A percentile compares a stretch with the other conserved stretches of the same genome.
phyloP scores from a whole-genome alignment of 2,329 filamentous ascomycete species.

The Parastagonospora avenae region DNA sequence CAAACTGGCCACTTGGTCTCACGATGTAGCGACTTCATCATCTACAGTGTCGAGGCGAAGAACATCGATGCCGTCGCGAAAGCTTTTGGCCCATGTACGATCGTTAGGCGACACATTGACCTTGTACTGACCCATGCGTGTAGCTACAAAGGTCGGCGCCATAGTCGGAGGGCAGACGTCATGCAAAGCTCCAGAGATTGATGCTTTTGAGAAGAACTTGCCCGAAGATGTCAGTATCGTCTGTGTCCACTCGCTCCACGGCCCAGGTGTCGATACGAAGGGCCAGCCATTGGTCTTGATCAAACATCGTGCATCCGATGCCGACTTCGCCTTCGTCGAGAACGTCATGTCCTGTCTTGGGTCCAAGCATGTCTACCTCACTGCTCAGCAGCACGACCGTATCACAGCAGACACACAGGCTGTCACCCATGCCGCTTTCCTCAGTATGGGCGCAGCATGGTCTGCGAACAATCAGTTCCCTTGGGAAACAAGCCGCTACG shows the following conservation, averaged over 20 bases:
- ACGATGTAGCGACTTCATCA: conserved; percentile 95
- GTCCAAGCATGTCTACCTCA: conserved; percentile 86
- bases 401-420: conserved; percentile 99
- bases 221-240: conserved; percentile 90
- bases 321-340: conserved; percentile 78
- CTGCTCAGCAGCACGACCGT: conserved; percentile 86
- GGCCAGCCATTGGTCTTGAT: conserved; percentile 94
- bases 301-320: conserved; percentile 83
- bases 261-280: conserved; percentile 83
- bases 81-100: conserved; percentile 88
- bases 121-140: conserved; percentile 11
- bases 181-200: conserved; percentile 96
- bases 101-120: conserved; percentile 7
- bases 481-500: conserved; percentile 94
- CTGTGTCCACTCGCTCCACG: conserved; percentile 95
- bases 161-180: conserved; percentile 98
- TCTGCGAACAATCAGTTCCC: conserved; percentile 93
- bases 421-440: conserved; percentile 94
- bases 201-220: conserved; percentile 87
- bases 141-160: conserved; percentile 91
- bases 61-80: conserved; percentile 86
- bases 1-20: conserved; percentile 96
- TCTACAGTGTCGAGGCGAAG: conserved; percentile 97
- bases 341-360: conserved; percentile 79
- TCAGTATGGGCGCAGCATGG: conserved; percentile 97